Conservation (phyloP, 2,329 filamentous ascomycete genomes). For the Venturia aucupariae region DNA sequence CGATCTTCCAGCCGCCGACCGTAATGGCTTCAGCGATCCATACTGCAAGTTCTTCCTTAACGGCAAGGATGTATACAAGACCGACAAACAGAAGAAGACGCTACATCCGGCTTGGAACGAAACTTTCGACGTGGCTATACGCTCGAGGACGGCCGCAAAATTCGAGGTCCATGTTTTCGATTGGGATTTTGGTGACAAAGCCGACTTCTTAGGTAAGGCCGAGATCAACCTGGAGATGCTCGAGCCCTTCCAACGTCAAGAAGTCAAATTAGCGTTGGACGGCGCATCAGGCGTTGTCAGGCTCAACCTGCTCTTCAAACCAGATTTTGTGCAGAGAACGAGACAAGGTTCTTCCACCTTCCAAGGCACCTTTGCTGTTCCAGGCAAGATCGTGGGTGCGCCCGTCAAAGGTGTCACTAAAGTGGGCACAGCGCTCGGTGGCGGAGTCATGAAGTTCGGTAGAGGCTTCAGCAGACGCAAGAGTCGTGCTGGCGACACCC, state of each 20-base stretch:
- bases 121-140: conserved; percentile 75
- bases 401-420: conserved; percentile 89
- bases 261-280: conserved; percentile 66
- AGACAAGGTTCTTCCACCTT: conserved; percentile 90
- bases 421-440: conserved; percentile 61
- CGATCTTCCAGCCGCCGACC: conserved; percentile 85
- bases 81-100: conserved; percentile 93
- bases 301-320: conserved; percentile 82
- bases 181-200: conserved; percentile 94
- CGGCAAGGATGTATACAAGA: conserved; percentile 86
- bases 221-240: conserved; percentile 67
- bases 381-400: conserved; percentile 83
- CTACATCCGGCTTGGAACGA: conserved; percentile 94
- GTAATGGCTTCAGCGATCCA: conserved; percentile 94
- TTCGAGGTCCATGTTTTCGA: conserved; percentile 82
- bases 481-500: conserved; percentile 23
- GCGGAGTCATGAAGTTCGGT: conserved; percentile 75
- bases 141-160: conserved; percentile 74
- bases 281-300: conserved; percentile 70
- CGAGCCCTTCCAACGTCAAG: conserved; percentile 75
- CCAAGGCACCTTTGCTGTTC: conserved; percentile 76
- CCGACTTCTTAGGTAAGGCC: conserved; percentile 76
- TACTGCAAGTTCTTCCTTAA: conserved; percentile 93
- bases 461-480: conserved; percentile 57
- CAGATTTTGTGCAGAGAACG: conserved; percentile 78